Percentiles rank a stretch among this genome's conserved stretches.
Evolutionary conservation across 1,139 yeast genomes (phyloP).

Genomic region (Chernovozyma sophiae-reginae): DNA sequence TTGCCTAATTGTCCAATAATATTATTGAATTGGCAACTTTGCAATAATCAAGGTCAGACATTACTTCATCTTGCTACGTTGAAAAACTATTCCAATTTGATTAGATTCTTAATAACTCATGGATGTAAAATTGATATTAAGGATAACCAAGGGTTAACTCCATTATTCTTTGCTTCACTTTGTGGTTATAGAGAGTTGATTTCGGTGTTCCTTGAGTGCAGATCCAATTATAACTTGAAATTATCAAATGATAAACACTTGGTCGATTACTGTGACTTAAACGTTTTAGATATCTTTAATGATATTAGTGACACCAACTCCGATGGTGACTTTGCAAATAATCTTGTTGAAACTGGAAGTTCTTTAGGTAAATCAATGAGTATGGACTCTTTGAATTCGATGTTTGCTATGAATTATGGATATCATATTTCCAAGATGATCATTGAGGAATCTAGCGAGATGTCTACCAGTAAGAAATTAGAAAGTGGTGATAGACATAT

Average conservation of each 20-base stretch:
- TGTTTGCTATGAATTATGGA: slow-evolving; percentile 38
- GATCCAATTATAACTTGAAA: slow-evolving; percentile 57
- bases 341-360: slow-evolving; percentile 3
- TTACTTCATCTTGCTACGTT: slow-evolving; percentile 79
- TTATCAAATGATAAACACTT: slow-evolving; percentile 56
- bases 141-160: slow-evolving; percentile 80
- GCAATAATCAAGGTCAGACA: slow-evolving; percentile 81
- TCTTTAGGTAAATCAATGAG: slow-evolving; percentile 25
- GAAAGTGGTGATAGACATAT: slow-evolving; percentile 12
- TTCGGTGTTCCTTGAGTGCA: slow-evolving; percentile 53
- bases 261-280: slow-evolving; percentile 56
- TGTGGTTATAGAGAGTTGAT: slow-evolving; percentile 66
- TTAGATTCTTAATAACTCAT: slow-evolving; percentile 60
- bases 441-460: slow-evolving; percentile 16
- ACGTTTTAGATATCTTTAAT: slow-evolving; percentile 55
- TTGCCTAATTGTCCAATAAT: slow-evolving; percentile 58
- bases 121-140: slow-evolving; percentile 77
- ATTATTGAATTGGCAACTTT: slow-evolving; percentile 74
- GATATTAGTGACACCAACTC: slow-evolving; percentile 17
- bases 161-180: slow-evolving; percentile 81
- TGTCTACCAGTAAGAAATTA: slow-evolving; percentile 7
- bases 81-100: slow-evolving; percentile 63
- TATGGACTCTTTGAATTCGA: slow-evolving; percentile 38
- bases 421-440: slow-evolving; percentile 44
- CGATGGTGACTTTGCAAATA: slow-evolving; percentile 8